Evolutionary conservation across 768 basidiomycete genomes (phyloP).

Genomic region (Russula foetens): DNA sequence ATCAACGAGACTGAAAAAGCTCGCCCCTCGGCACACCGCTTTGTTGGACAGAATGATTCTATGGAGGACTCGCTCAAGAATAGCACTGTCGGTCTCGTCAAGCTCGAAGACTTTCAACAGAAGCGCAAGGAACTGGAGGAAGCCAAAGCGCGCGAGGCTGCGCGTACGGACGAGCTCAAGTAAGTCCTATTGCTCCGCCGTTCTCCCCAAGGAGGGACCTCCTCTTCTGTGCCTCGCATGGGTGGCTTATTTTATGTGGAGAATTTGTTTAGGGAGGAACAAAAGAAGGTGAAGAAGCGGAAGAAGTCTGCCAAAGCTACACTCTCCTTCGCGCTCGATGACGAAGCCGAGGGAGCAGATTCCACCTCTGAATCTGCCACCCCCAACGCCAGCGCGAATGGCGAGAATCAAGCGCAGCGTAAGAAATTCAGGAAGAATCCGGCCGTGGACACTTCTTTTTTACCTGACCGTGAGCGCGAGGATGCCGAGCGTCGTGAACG

Average conservation of each 20-base stretch:
- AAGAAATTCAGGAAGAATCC: conserved; percentile 91
- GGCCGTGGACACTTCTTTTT: conserved; percentile 92
- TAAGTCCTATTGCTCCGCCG: conserved; percentile 40
- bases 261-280: conserved; percentile 80
- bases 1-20: conserved; percentile 90
- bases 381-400: conserved; percentile 29
- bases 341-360: conserved; percentile 51
- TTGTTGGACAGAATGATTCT: conserved; percentile 90
- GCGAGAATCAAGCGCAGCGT: conserved; percentile 51
- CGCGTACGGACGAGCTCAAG: conserved; percentile 77
- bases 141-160: conserved; percentile 83
- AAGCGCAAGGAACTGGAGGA: conserved; percentile 84
- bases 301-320: conserved; percentile 87
- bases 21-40: conserved; percentile 78
- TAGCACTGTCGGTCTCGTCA: conserved; percentile 85
- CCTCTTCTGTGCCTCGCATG: conserved; percentile 22
- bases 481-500: conserved; percentile 84
- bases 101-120: conserved; percentile 88
- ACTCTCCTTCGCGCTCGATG: conserved; percentile 86
- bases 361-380: conserved; percentile 29
- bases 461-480: conserved; percentile 96
- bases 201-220: conserved; percentile 13
- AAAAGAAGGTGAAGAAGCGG: conserved; percentile 83
- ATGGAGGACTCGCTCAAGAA: conserved; percentile 91
- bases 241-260: conserved; percentile 72